Evolutionary conservation across 1,284 basidiomycete genomes (phyloP), one percentile per base, ranked within the genome.

Genomic region (Hortiboletus rubellus): DNA sequence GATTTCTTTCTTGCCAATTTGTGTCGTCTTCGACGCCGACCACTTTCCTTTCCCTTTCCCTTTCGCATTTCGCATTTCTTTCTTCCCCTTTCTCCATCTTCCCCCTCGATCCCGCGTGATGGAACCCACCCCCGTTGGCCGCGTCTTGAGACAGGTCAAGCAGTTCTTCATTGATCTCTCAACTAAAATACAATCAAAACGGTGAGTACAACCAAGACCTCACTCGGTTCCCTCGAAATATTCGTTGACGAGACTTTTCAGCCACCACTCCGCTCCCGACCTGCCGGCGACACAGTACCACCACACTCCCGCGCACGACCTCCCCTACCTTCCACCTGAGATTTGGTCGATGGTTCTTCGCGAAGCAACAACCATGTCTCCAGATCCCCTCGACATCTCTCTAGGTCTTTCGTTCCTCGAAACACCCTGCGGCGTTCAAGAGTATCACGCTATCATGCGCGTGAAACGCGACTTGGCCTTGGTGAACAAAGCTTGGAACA

Each of bases 311-410:
- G 72, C 70, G 15, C 72, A 63, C 37, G 67, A 70, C 49, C 63
- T 76, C n/a, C 81, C 79, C 12, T 67, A 72, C 59, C 69, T 86
- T 33, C 84, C 85, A 3, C 65, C 78, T 3, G 85, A 87, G 62
- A 66, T 87, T 12, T 87, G 85, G 85, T 74, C 79, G n/a, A 68
- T 80, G 61, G 78, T 86, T 56, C 74, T 86, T 52, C 77, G 80
- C 46, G 80, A 81, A 63, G 80, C 82, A 0, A 79, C 80, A 37
- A 63, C 68, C 45, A 72, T 76, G 63, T 66, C 70, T 36, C 72
- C 77, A 49, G 77, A 82, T 59, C 78, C 76, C 5, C 74, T 82
- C 60, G 76, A 80, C 65, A 74, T 77, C 52, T 72, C 77, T 60
- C 66, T 75, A 71, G 71, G 84, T 67, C 60, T 86, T 71, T 77